Percentiles rank a stretch among this genome's conserved stretches.
These are phyloP conservation scores for Boletus pseudo-olivaceus DNA, from an alignment of 768 basidiomycete genomes.

Conservation along the genomic window DNA sequence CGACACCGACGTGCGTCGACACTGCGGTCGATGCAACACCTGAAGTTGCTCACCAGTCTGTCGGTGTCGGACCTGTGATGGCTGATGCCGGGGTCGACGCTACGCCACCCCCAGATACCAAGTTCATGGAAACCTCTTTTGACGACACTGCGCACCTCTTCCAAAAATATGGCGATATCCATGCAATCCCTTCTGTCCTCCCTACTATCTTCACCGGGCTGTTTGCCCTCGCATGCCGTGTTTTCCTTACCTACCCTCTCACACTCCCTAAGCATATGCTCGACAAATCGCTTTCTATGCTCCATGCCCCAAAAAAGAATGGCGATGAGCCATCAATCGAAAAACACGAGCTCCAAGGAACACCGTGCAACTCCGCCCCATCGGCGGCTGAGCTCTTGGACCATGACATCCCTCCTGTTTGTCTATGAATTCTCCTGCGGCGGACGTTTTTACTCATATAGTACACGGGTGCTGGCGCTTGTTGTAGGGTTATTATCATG, in stretches of 20 bases:
- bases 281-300: constrained; percentile 35
- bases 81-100: constrained; percentile 36
- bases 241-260: constrained; percentile 49
- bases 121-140: constrained; percentile 20
- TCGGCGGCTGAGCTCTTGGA: constrained; percentile 29
- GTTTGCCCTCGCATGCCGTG: constrained; percentile 45
- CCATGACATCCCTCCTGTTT: constrained; percentile 42
- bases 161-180: constrained; percentile 24
- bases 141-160: constrained; percentile 22
- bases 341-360: constrained; percentile 29
- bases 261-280: constrained; percentile 43
- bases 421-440: constrained; percentile 44
- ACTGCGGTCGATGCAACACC: constrained; percentile 45
- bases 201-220: constrained; percentile 34
- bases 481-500: constrained; percentile 42
- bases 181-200: constrained; percentile 30
- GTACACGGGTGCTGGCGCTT: constrained; percentile 45
- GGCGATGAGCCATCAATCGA: constrained; percentile 26
- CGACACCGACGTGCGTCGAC: constrained; percentile 45
- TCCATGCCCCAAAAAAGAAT: constrained; percentile 30
- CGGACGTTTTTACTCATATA: constrained; percentile 41
- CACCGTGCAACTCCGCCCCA: constrained; percentile 21
- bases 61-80: constrained; percentile 27
- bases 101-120: constrained; percentile 17
- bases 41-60: constrained; percentile 29